Conservation (phyloP, 768 basidiomycete genomes). For the Naganishia vishniacii region DNA sequence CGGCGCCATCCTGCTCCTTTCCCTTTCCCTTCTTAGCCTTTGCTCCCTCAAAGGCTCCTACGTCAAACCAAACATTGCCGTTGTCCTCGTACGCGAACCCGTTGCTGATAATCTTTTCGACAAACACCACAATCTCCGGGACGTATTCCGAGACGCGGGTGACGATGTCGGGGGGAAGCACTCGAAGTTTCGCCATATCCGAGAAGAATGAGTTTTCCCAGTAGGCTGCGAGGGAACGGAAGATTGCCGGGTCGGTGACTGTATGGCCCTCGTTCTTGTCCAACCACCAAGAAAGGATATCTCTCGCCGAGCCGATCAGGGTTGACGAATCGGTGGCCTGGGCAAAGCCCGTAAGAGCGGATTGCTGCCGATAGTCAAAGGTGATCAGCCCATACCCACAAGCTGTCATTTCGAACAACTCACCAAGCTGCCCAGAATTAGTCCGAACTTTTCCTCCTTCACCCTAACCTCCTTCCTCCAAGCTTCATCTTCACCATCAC, state of each 20-base stretch:
- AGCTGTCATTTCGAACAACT: no score
- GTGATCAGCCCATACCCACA: no score
- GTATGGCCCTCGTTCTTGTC: conserved; percentile 71
- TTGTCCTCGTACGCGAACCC: conserved; percentile 73
- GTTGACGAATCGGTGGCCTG: conserved; percentile 30
- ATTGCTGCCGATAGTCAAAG: neutral
- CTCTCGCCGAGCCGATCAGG: conserved; percentile 68
- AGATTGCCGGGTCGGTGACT: conserved; percentile 80
- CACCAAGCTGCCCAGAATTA: conserved; percentile 77
- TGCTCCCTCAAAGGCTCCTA: conserved; percentile 68
- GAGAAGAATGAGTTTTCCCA: conserved; percentile 88
- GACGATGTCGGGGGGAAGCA: conserved; percentile 79
- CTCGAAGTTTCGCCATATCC: conserved; percentile 82
- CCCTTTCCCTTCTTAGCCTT: conserved; percentile 48
- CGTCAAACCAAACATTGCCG: conserved; percentile 91
- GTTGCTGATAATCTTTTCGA: conserved; percentile 74
- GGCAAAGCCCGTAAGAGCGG: conserved; percentile 19
- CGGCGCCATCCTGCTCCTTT: conserved; percentile 24
- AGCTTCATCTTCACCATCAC: conserved; percentile 53
- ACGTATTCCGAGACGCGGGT: conserved; percentile 97
- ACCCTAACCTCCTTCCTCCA: conserved; percentile 69
- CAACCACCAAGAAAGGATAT: conserved; percentile 66
- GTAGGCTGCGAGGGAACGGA: conserved; percentile 69
- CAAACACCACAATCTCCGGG: conserved; percentile 85
- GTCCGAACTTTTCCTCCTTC: conserved; percentile 85